Percentiles rank a stretch among this genome's conserved stretches.
These are phyloP conservation scores for Salix purpurea DNA, from an alignment of 345 rosid species.

Conservation along the genomic window DNA sequence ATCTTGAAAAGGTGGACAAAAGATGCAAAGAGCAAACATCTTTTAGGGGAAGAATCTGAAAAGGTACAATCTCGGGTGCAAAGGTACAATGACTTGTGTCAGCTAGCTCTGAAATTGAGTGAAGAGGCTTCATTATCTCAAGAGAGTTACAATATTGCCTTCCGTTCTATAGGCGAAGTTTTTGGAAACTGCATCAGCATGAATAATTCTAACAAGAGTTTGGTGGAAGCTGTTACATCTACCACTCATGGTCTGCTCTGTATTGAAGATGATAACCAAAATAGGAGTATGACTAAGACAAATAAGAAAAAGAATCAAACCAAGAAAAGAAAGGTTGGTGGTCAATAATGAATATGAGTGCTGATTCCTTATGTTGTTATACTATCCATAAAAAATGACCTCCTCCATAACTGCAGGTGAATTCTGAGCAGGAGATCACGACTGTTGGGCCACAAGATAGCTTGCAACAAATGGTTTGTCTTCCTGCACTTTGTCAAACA, in stretches of 20 bases:
- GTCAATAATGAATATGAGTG: constrained; percentile 5
- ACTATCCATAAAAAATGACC: not conserved
- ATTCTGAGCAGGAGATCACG: constrained; percentile 54
- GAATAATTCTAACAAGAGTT: constrained; percentile 50
- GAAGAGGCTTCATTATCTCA: constrained; percentile 64
- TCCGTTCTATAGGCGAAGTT: constrained; percentile 54
- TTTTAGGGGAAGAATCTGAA: constrained; percentile 43
- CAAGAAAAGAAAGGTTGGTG: constrained; percentile 59
- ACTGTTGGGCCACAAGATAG: constrained; percentile 50
- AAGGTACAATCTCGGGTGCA: constrained; percentile 50
- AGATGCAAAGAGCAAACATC: constrained; percentile 50
- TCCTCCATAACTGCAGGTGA: constrained; percentile 37
- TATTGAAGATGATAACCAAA: constrained; percentile 55
- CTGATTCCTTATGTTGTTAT: not conserved
- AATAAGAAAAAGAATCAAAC: constrained; percentile 60
- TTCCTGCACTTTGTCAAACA: not conserved
- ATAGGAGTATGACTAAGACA: constrained; percentile 38
- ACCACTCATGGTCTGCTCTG: constrained; percentile 53
- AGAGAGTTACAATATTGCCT: constrained; percentile 56
- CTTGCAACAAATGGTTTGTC: constrained; percentile 65
- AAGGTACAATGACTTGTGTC: constrained; percentile 52
- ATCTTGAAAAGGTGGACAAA: constrained; percentile 72
- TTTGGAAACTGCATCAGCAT: constrained; percentile 45
- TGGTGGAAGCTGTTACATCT: constrained; percentile 42
- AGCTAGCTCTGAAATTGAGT: constrained; percentile 44